Percentiles rank a stretch among this genome's conserved stretches.
Evolutionary conservation across 2,329 filamentous ascomycete species (phyloP).

Genomic region (Rutstroemia sp.): DNA sequence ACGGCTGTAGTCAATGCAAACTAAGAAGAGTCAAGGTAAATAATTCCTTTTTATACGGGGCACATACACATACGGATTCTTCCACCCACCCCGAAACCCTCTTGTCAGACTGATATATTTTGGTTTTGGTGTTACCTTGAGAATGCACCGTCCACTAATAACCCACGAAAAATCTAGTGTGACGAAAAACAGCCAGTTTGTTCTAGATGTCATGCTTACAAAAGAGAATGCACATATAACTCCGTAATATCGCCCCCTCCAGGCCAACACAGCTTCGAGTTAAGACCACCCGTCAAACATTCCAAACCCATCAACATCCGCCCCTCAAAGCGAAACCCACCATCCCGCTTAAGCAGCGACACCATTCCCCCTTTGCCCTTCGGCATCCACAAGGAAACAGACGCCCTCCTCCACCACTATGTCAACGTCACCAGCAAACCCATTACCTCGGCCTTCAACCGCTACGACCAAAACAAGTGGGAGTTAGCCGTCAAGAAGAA

Average conservation of each 20-base stretch:
- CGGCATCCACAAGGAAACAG: not conserved
- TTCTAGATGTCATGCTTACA: constrained; percentile 3
- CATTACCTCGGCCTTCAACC: constrained; percentile 2
- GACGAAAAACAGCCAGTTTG: constrained; percentile 4
- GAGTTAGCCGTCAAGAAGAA: not conserved
- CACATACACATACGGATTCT: not conserved
- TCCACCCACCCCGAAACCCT: not conserved
- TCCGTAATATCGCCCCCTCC: not conserved
- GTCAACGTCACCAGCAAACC: not conserved
- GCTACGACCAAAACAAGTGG: constrained; percentile 1
- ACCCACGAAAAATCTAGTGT: not conserved
- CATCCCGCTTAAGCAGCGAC: not conserved
- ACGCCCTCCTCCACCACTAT: constrained; percentile 4
- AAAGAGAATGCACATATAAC: constrained; percentile 6
- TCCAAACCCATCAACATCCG: not conserved
- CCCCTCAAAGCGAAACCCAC: not conserved
- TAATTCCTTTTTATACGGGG: not conserved
- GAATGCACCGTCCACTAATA: not conserved
- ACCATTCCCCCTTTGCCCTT: not conserved
- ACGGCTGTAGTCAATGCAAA: constrained; percentile 6
- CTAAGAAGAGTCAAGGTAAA: constrained; percentile 3
- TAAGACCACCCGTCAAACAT: not conserved
- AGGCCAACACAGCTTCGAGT: constrained; percentile 3
- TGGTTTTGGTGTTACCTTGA: too few relatives aligned
- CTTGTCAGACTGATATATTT: not conserved